Evolutionary conservation across 257 asterid genomes (phyloP).

Genomic region (Ajuga chamaepitys): DNA sequence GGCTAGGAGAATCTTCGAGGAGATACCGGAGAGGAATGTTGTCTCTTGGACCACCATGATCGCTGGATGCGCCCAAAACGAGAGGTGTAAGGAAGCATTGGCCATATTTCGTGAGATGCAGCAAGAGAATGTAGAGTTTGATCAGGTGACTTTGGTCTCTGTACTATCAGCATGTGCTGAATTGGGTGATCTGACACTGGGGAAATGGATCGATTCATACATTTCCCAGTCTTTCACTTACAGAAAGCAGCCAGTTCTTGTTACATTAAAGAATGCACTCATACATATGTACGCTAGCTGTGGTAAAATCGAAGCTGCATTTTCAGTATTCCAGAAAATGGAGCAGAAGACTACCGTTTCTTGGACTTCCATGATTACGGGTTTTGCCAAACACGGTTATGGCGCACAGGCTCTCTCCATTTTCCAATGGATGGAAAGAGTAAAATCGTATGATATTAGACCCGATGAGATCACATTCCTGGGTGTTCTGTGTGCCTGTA

Average conservation of each 20-base stretch:
- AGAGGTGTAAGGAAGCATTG: conserved; percentile 57
- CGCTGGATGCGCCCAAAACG: conserved; percentile 50
- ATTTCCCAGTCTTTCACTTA: conserved; percentile 23
- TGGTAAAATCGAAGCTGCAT: conserved; percentile 60
- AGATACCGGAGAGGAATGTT: conserved; percentile 58
- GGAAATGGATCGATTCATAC: conserved; percentile 58
- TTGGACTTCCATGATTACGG: conserved; percentile 75
- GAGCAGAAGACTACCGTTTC: conserved; percentile 42
- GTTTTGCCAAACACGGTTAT: conserved; percentile 71
- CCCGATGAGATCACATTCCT: conserved; percentile 64
- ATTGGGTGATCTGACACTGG: conserved; percentile 51
- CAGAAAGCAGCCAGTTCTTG: conserved; percentile 24
- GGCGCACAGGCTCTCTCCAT: conserved; percentile 51
- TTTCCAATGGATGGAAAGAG: conserved; percentile 52
- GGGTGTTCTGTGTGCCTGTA: conserved; percentile 73
- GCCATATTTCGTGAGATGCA: conserved; percentile 45
- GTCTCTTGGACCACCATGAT: conserved; percentile 92
- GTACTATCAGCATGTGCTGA: conserved; percentile 81
- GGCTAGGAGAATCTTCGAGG: conserved; percentile 36
- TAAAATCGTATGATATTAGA: conserved; percentile 17
- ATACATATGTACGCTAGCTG: conserved; percentile 85
- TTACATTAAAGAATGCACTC: conserved; percentile 52
- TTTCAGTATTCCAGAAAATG: conserved; percentile 42
- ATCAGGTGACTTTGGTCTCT: conserved; percentile 58
- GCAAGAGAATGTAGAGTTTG: conserved; percentile 36